These are phyloP conservation scores for Ceratocystis harringtonii DNA, from an alignment of 2,329 filamentous ascomycete species.

Conservation along the genomic window DNA sequence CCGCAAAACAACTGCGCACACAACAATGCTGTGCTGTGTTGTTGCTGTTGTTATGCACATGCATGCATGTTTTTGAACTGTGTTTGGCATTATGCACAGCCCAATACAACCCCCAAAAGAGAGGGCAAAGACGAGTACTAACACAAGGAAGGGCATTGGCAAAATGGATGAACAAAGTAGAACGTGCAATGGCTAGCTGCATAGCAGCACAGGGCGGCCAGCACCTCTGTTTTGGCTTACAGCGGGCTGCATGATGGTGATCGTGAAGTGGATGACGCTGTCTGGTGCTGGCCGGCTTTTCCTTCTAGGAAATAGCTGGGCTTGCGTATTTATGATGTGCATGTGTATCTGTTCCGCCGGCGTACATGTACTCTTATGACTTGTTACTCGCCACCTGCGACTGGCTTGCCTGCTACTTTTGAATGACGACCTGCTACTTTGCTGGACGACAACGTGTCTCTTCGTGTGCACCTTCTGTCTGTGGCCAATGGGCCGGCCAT, in stretches of 20 bases:
- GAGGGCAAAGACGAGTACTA: not conserved
- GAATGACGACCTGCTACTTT: too few species aligned
- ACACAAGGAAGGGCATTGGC: not conserved
- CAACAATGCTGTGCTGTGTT: too few species aligned
- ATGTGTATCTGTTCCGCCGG: too few species aligned
- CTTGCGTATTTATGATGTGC: too few species aligned
- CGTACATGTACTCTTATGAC: too few species aligned
- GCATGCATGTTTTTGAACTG: not conserved
- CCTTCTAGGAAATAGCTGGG: too few species aligned
- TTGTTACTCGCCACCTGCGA: too few species aligned
- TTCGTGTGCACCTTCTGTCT: not conserved
- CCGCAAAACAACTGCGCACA: too few species aligned
- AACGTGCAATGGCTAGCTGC: not conserved
- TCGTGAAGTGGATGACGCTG: too few species aligned
- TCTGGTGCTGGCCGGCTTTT: not conserved
- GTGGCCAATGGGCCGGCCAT: not conserved
- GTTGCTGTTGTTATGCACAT: not conserved
- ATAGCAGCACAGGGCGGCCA: not conserved
- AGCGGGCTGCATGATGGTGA: too few species aligned
- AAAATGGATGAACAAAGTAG: not conserved
- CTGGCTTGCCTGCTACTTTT: too few species aligned
- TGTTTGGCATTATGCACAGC: not conserved
- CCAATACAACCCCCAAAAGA: not conserved
- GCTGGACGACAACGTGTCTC: not conserved
- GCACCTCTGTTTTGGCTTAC: not conserved